Percentiles rank a stretch among this genome's conserved stretches.
Evolutionary conservation across 495 filamentous ascomycete genomes (phyloP).

Genomic region (Trichoderma parareesei): DNA sequence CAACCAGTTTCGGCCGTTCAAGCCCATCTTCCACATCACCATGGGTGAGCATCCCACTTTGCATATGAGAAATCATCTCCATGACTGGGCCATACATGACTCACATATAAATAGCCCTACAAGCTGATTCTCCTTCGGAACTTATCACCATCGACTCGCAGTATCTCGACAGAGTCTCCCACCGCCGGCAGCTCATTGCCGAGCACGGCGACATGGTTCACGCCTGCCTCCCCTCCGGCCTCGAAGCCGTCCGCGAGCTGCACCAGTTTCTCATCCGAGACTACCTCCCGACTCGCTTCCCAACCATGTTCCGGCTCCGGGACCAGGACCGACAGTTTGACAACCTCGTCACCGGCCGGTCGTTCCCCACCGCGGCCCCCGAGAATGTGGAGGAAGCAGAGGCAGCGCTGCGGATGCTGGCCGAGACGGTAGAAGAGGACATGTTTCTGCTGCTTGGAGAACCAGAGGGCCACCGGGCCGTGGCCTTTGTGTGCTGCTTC

Average conservation of each 20-base stretch:
- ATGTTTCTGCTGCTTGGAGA: slow-evolving; percentile 64
- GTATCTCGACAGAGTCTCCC: slow-evolving; percentile 47
- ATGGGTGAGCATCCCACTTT: slow-evolving; percentile 47
- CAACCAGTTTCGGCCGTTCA: slow-evolving; percentile 57
- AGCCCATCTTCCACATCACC: slow-evolving; percentile 61
- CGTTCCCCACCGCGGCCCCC: slow-evolving; percentile 33
- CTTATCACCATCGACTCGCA: slow-evolving; percentile 60
- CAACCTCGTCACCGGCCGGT: slow-evolving; percentile 38
- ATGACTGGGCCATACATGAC: not conserved
- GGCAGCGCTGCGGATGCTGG: slow-evolving; percentile 41
- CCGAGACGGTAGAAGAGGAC: slow-evolving; percentile 61
- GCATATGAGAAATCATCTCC: not conserved
- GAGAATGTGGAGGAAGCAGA: slow-evolving; percentile 21
- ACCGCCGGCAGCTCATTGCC: slow-evolving; percentile 44
- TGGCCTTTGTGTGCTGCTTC: slow-evolving; percentile 64
- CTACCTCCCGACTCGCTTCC: slow-evolving; percentile 60
- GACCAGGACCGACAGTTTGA: slow-evolving; percentile 23
- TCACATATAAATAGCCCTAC: slow-evolving; percentile 27
- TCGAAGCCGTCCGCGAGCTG: slow-evolving; percentile 50
- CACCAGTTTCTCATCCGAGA: slow-evolving; percentile 55
- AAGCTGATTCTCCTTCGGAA: slow-evolving; percentile 46
- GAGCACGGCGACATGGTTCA: slow-evolving; percentile 40
- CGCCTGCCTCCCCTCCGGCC: slow-evolving; percentile 34
- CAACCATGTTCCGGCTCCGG: slow-evolving; percentile 47
- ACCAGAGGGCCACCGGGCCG: slow-evolving; percentile 48